Conservation (phyloP, 2,329 filamentous ascomycete genomes). For the Phoma sp. region DNA sequence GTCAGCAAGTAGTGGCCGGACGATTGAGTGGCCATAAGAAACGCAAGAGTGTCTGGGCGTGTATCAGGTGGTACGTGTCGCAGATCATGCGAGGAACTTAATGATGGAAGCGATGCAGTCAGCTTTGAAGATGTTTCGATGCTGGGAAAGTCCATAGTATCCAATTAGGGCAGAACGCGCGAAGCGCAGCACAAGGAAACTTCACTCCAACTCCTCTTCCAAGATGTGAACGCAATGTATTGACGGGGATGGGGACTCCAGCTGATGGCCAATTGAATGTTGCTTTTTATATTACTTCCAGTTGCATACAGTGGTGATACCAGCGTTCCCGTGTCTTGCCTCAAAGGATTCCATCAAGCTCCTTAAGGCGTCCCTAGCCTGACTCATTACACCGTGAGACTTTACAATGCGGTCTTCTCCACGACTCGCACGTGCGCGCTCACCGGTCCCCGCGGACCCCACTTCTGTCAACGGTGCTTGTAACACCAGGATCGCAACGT, state of each 20-base stretch:
- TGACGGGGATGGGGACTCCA: too few species aligned
- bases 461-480: neutral
- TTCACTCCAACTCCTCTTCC: too few species aligned
- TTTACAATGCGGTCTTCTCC: neutral
- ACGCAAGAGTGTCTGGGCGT: constrained; percentile 14
- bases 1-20: constrained; percentile 43
- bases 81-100: constrained; percentile 19
- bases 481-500: neutral
- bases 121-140: neutral
- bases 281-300: too few species aligned
- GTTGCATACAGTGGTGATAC: neutral
- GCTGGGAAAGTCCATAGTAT: neutral
- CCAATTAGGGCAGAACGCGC: neutral
- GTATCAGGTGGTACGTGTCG: constrained; percentile 22
- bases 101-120: constrained; percentile 18
- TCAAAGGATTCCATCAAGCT: constrained; percentile 1
- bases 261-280: neutral
- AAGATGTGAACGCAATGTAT: too few species aligned
- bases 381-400: constrained; percentile 5
- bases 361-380: constrained; percentile 1
- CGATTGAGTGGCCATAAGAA: constrained; percentile 19
- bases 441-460: neutral
- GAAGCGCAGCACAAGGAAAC: neutral
- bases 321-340: constrained; percentile 4
- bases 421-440: neutral